phyloP scores from a whole-genome alignment of 306 rosid genomes.

The Cicer chorassanicum region DNA sequence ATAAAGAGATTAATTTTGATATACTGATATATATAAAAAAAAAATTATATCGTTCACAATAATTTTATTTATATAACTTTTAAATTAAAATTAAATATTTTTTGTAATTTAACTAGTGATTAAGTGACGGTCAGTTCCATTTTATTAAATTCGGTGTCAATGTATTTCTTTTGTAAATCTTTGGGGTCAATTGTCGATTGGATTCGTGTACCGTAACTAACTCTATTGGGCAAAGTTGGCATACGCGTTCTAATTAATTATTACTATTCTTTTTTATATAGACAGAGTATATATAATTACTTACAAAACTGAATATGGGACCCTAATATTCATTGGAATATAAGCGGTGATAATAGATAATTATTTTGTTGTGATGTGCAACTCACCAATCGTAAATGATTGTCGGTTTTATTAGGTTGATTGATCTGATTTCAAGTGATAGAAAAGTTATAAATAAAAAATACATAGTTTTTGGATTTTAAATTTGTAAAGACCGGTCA shows the following conservation, averaged over 20 bases:
- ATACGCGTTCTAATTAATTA: neutral
- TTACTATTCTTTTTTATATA: neutral
- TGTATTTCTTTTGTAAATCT: neutral
- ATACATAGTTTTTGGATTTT: too few relatives aligned
- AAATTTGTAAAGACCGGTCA: too few relatives aligned
- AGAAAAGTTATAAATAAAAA: too few relatives aligned
- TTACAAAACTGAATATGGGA: conserved; percentile 32
- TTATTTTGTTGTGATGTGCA: conserved; percentile 48
- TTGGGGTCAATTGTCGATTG: neutral
- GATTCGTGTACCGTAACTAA: neutral
- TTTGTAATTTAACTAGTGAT: too few relatives aligned
- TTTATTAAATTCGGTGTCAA: neutral
- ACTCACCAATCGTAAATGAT: conserved; percentile 41
- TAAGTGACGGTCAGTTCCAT: too few relatives aligned
- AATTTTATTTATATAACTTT: too few relatives aligned
- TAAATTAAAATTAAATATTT: too few relatives aligned
- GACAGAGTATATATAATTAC: conserved; percentile 37
- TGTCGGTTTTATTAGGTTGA: conserved; percentile 30
- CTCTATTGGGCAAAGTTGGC: conserved; percentile 9
- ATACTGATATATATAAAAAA: neutral
- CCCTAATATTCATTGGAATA: conserved; percentile 35
- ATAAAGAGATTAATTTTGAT: too few relatives aligned
- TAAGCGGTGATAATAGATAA: conserved; percentile 35
- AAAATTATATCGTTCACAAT: too few relatives aligned
- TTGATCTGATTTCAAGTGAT: conserved; percentile 11